Base-by-base conservation (phyloP, 164 flowering plant genomes). In the Warburgia ugandensis region DNA sequence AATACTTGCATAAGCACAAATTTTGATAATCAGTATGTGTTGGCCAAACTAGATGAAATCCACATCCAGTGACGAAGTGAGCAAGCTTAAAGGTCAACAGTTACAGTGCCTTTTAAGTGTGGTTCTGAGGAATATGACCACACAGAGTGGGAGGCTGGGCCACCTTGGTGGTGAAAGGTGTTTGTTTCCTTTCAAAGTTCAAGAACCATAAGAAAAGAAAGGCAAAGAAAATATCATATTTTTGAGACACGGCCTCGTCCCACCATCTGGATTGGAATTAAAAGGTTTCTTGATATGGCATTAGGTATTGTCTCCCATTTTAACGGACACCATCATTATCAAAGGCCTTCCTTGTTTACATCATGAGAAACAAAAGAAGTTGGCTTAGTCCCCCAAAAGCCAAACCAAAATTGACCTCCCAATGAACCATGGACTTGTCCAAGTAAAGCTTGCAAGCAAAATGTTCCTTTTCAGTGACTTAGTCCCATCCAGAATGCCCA, bases 291-390 rank as follows among this genome's bases (percentile, higher is more conserved):
- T 30, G n/a, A 22, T 39, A 23, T 13, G 47, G 52, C 38, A 56
- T 17, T 28, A 52, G 49, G 32, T 36, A 20, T 33, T 48, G 54
- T 40, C 23, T 42, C 29, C 5, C 39, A 52, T 54, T 32, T 48
- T 31, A 9, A 47, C 26, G 43, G 46, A 59, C 52, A 59, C 28
- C 63, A 64, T 64, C 59, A 58, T 64, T 54, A 29, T 47, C 33
- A 21, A 11, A 33, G 55, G 55, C 51, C 51, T 53, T 31, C 55
- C 45, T 17, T 59, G 63, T 44, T 58, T 41, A 41, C 54, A 38
- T 38, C 26, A 28, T 17, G 19, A 29, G 46, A 28, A 29, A 43
- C 68, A 64, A 29, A 17, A 38, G 21, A 41, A 49, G 63, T 42
- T 41, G 52, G 60, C 11, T 23, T 36, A 19, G 31, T 7, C 21